Evolutionary conservation across 805 yeast genomes (phyloP), one percentile per base, ranked within the genome.

Genomic region (Candida montana): DNA sequence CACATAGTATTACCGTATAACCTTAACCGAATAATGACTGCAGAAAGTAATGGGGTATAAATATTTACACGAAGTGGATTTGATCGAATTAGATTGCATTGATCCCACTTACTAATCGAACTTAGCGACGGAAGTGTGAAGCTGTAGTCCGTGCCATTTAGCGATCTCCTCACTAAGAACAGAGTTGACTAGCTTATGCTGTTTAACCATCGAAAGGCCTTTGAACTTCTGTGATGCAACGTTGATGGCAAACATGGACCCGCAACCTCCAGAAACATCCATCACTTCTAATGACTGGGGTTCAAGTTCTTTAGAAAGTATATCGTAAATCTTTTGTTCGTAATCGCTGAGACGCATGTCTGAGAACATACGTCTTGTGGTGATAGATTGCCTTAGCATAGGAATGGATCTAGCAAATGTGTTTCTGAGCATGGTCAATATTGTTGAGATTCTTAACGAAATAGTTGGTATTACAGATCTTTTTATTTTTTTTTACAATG

Each of bases 211-310:
- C 2, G 86, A 68, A 33, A 86, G 57, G 0, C 95, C 95, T 52
- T 83, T 78, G 64, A 93, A 93, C 54, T 77, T 67, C 2, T 69
- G 71, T 40, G 93, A 80, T 35, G 80, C 83, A 15, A 93, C 75
- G 44, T 72, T 67, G 38, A 93, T 91, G 36, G 95, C 88, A 65
- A 88, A 93, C 99, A 93, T 93, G 7, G 97, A 89, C 1, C 99
- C 99, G 64, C 99, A 93, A 1, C 99, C 99, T 16, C 91, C 98
- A 21, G 93, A 81, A 8, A 91, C 79, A 58, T 91, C 98, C 49
- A 72, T 69, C 7, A 91, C 97, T 21, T 72, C 69, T 35, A 90
- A 65, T 28, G 62, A 63, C 24, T 64, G 60, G 2, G 99, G 97
- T 7, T 67, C 50, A 36, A 91, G 74, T 41, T 72, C 72, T 19